Conservation (phyloP, 1,139 yeast species). For the Suhomyces bokatorum region DNA sequence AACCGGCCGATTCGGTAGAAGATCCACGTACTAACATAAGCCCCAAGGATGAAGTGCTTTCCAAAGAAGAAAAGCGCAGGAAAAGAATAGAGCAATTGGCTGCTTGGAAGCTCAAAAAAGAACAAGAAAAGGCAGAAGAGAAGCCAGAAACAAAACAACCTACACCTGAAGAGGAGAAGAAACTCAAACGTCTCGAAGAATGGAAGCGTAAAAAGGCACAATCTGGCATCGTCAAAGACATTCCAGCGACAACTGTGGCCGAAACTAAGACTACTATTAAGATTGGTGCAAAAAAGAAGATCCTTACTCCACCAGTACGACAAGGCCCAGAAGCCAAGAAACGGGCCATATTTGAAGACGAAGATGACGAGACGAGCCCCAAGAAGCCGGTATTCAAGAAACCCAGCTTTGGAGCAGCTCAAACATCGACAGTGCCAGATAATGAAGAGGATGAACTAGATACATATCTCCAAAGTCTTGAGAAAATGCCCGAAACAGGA, state of each 20-base stretch:
- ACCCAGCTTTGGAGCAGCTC: constrained; percentile 16
- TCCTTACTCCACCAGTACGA: not conserved
- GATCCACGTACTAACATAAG: constrained; percentile 19
- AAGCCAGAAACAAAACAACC: not conserved
- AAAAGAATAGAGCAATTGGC: constrained; percentile 41
- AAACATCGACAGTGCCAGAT: not conserved
- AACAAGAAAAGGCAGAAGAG: constrained; percentile 20
- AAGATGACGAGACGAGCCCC: constrained; percentile 1
- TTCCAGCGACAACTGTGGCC: not conserved
- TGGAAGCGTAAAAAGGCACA: constrained; percentile 37
- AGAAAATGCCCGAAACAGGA: not conserved
- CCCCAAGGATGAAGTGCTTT: constrained; percentile 2
- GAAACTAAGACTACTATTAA: constrained; percentile 8
- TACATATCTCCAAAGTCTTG: constrained; percentile 8
- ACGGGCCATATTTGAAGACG: constrained; percentile 19
- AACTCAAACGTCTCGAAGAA: constrained; percentile 34
- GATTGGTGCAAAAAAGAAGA: not conserved
- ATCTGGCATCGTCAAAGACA: constrained; percentile 10
- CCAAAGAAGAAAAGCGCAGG: constrained; percentile 36
- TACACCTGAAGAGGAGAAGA: constrained; percentile 2
- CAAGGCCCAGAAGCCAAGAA: not conserved
- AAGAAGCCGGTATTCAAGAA: constrained; percentile 26
- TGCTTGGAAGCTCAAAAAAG: constrained; percentile 44
- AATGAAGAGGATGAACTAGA: constrained; percentile 16
- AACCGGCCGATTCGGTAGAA: not conserved